Percentiles rank a stretch among this genome's conserved stretches.
Conservation (phyloP, 805 yeast genomes). For the Scheffersomyces coipomensis region DNA sequence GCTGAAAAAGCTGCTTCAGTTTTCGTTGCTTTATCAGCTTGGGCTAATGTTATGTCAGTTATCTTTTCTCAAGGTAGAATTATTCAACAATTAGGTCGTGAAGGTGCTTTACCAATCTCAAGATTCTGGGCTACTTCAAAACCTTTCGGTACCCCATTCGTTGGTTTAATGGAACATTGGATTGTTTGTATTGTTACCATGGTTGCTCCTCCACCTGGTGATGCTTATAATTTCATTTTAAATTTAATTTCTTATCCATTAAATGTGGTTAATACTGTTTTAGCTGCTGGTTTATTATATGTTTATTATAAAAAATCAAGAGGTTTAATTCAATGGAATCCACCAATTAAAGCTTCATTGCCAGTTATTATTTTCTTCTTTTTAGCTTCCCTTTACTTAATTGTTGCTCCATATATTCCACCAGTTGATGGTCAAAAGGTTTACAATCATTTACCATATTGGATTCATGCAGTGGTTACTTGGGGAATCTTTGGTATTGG, state of each 20-base stretch:
- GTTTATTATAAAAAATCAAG: constrained; percentile 50
- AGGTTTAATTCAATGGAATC: constrained; percentile 61
- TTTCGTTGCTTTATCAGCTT: constrained; percentile 76
- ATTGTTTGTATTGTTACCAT: constrained; percentile 70
- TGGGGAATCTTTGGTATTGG: constrained; percentile 73
- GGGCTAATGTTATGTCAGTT: constrained; percentile 80
- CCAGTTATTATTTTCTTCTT: constrained; percentile 65
- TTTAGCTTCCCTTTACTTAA: constrained; percentile 62
- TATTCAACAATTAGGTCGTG: constrained; percentile 78
- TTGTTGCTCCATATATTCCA: constrained; percentile 78
- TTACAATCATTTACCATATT: constrained; percentile 70
- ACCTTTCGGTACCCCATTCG: constrained; percentile 73
- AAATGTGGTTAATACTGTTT: constrained; percentile 67
- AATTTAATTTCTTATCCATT: constrained; percentile 81
- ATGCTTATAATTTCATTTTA: constrained; percentile 78
- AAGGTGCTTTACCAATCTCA: constrained; percentile 76
- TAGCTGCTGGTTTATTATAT: constrained; percentile 62
- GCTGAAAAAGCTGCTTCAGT: constrained; percentile 76
- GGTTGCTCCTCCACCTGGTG: constrained; percentile 78
- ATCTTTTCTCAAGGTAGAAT: constrained; percentile 81
- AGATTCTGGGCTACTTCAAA: constrained; percentile 65
- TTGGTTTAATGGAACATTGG: constrained; percentile 77
- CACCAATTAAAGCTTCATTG: constrained; percentile 65
- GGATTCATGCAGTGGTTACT: constrained; percentile 78
- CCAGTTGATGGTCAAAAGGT: constrained; percentile 67